Conservation (phyloP, 176 grass and related monocot species). For the Musa beccarii region DNA sequence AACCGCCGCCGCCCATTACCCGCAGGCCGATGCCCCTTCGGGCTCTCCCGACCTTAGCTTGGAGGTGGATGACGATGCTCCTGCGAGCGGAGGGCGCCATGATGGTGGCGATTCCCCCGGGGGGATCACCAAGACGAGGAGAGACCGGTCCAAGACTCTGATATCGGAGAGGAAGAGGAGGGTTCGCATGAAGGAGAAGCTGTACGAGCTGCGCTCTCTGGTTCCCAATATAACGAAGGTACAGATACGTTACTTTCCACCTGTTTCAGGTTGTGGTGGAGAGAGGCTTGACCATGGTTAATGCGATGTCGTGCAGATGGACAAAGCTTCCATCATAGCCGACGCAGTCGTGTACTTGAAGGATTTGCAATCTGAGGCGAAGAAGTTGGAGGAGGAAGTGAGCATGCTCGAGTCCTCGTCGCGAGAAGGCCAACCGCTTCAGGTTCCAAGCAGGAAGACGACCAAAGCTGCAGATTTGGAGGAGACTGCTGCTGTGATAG, state of each 20-base stretch:
- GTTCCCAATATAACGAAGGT: slow-evolving; percentile 96
- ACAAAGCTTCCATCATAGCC: slow-evolving; percentile 80
- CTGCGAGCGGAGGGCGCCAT: not conserved
- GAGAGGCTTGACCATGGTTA: too few relatives aligned
- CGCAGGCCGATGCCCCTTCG: not conserved
- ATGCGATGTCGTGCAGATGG: slow-evolving; percentile 37
- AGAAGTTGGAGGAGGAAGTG: slow-evolving; percentile 38
- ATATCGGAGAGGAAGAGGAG: slow-evolving; percentile 82
- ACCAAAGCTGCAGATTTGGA: not conserved
- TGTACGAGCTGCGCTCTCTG: slow-evolving; percentile 78
- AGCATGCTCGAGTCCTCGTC: slow-evolving; percentile 24
- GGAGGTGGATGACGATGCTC: not conserved
- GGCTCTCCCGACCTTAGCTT: not conserved
- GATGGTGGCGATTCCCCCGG: slow-evolving; percentile 33
- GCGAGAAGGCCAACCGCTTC: slow-evolving; percentile 7
- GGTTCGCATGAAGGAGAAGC: slow-evolving; percentile 88
- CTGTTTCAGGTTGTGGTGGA: too few relatives aligned
- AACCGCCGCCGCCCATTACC: not conserved
- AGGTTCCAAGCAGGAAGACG: slow-evolving; percentile 38
- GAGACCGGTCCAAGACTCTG: slow-evolving; percentile 82
- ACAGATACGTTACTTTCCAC: not conserved
- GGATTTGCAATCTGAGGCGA: slow-evolving; percentile 50
- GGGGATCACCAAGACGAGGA: slow-evolving; percentile 29
- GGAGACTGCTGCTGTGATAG: not conserved
- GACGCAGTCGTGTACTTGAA: slow-evolving; percentile 60